Percentiles rank a stretch among this genome's conserved stretches.
Evolutionary conservation across 2,329 filamentous ascomycete species (phyloP).

Genomic region (Amesomyces nigricolor): DNA sequence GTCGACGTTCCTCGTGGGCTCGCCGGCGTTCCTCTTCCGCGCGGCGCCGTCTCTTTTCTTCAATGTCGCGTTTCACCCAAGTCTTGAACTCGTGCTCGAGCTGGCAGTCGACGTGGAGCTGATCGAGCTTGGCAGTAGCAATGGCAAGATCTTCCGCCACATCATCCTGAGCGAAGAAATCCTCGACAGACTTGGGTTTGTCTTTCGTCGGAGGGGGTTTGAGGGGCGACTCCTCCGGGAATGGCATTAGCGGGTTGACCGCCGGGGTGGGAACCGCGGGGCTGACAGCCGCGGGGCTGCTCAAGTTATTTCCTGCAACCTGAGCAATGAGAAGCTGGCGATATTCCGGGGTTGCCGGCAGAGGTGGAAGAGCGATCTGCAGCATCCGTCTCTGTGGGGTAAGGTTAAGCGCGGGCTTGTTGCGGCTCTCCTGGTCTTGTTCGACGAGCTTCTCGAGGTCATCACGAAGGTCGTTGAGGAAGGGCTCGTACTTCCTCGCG

Average conservation of each 20-base stretch:
- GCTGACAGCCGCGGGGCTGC: background rate
- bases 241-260: conserved; percentile 4
- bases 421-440: conserved; percentile 9
- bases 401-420: background rate
- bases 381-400: conserved; percentile 10
- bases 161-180: conserved; percentile 20
- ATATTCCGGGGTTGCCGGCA: conserved; percentile 4
- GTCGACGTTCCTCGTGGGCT: conserved; percentile 23
- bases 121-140: conserved; percentile 17
- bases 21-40: conserved; percentile 24
- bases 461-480: conserved; percentile 17
- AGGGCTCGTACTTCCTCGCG: conserved; percentile 17
- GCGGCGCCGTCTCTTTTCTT: conserved; percentile 20
- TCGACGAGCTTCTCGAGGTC: conserved; percentile 11
- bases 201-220: conserved; percentile 4
- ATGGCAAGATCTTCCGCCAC: conserved; percentile 14
- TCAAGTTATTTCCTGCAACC: conserved; percentile 2
- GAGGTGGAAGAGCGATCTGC: conserved; percentile 10
- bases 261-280: background rate
- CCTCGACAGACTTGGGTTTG: conserved; percentile 8
- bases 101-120: conserved; percentile 20
- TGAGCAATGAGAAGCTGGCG: conserved; percentile 4
- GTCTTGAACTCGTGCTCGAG: conserved; percentile 16
- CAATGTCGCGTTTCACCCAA: conserved; percentile 3
- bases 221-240: conserved; percentile 5